phyloP scores from a whole-genome alignment of 768 basidiomycete genomes.

The Ramaria rubella region DNA sequence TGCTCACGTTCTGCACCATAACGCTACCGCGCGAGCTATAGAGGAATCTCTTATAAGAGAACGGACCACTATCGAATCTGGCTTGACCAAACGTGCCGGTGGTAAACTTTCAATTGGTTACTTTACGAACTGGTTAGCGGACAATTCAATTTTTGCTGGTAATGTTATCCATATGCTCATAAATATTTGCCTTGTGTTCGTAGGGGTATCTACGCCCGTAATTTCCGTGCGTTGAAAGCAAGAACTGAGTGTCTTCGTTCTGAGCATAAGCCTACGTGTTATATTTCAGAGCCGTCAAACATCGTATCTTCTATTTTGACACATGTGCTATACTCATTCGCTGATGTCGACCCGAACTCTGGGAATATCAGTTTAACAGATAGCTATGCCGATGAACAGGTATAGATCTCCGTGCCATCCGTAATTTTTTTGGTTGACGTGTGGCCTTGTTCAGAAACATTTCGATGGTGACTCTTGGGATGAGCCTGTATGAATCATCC shows the following conservation, averaged over 20 bases:
- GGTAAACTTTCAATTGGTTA: slow-evolving; percentile 30
- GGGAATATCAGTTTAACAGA: slow-evolving; percentile 66
- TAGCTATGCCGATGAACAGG: slow-evolving; percentile 66
- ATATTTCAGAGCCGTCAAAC: slow-evolving; percentile 51
- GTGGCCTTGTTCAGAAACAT: slow-evolving; percentile 45
- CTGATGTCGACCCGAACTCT: slow-evolving; percentile 55
- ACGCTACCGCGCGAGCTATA: slow-evolving; percentile 11
- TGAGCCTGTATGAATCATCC: slow-evolving; percentile 37
- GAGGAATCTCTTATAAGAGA: neutral
- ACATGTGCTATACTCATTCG: slow-evolving; percentile 77
- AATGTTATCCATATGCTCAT: slow-evolving; percentile 2
- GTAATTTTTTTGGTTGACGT: neutral
- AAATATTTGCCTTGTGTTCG: neutral
- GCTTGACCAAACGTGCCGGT: slow-evolving; percentile 12
- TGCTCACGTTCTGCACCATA: slow-evolving; percentile 33
- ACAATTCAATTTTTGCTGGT: slow-evolving; percentile 11
- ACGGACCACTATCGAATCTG: neutral
- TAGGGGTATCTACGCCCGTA: slow-evolving; percentile 56
- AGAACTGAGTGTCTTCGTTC: neutral
- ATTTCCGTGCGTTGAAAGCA: slow-evolving; percentile 43
- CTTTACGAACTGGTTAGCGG: slow-evolving; percentile 34
- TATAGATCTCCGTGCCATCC: slow-evolving; percentile 16
- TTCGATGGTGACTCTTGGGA: slow-evolving; percentile 68
- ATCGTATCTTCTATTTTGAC: slow-evolving; percentile 56
- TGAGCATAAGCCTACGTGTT: slow-evolving; percentile 9